These are phyloP conservation scores for Juglanconis oblonga DNA, from an alignment of 2,329 filamentous ascomycete genomes.

Conservation along the genomic window DNA sequence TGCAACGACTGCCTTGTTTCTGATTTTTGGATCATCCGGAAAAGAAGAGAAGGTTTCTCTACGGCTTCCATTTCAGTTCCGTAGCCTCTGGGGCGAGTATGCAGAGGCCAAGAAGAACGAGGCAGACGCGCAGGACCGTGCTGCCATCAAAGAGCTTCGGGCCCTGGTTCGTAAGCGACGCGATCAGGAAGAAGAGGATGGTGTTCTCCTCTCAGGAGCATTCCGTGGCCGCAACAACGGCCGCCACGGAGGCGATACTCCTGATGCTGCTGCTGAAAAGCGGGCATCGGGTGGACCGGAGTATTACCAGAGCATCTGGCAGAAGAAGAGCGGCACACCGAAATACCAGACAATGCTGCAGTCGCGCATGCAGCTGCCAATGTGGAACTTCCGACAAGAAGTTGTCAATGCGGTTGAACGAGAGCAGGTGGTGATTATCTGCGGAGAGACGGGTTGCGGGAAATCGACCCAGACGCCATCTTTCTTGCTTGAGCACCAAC, in stretches of 20 bases:
- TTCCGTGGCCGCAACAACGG: constrained; percentile 61
- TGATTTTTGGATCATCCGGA: constrained; percentile 70
- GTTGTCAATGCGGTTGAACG: constrained; percentile 74
- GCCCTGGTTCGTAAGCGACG: constrained; percentile 65
- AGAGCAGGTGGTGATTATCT: constrained; percentile 87
- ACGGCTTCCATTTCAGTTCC: constrained; percentile 75
- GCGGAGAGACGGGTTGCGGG: constrained; percentile 93
- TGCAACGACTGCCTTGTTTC: constrained; percentile 77
- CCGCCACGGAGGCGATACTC: constrained; percentile 44
- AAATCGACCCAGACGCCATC: constrained; percentile 98
- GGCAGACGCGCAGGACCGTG: constrained; percentile 68
- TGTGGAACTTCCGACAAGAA: constrained; percentile 79
- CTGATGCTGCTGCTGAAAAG: constrained; percentile 48
- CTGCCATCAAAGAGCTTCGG: constrained; percentile 64
- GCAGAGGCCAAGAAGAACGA: constrained; percentile 67
- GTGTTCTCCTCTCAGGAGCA: constrained; percentile 72
- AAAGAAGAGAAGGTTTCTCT: constrained; percentile 86
- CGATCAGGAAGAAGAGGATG: constrained; percentile 69
- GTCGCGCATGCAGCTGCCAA: constrained; percentile 77
- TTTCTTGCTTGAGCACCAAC: constrained; percentile 86
- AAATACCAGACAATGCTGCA: constrained; percentile 77
- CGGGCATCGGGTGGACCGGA: constrained; percentile 39
- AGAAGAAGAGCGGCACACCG: constrained; percentile 51
- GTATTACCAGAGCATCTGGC: constrained; percentile 57
- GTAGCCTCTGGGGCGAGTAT: constrained; percentile 82